Evolutionary conservation across 2,329 filamentous ascomycete species (phyloP), one percentile per base, ranked within the genome.

Genomic region (Monilinia fructigena): DNA sequence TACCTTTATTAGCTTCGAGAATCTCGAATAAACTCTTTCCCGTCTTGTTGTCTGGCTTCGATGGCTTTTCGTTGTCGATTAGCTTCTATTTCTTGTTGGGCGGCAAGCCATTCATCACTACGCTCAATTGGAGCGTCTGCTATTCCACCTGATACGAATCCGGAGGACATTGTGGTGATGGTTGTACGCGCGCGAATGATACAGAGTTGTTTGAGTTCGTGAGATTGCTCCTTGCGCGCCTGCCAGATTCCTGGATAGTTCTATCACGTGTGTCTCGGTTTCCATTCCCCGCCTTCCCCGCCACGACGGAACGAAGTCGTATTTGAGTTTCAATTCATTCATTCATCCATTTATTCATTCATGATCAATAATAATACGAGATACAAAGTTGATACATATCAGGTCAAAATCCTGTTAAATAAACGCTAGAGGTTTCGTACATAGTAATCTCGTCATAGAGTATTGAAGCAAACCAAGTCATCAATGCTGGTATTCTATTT

Each of bases 1-100:
- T 76, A 89, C 88, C 89, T 85, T 93, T 94, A 78, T 95, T 95
- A 54, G 89, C 91, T 78, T 94, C 89, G 62, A 95, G 78, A 2
- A 90, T 83, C 54, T 93, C 91, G 75, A 84, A 95, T 38, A 95
- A 81, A 62, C 83, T 88, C 77, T 84, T 84, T 87, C 45, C 79
- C 80, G 23, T 80, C 78, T 47, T 69, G 68, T 55, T 77, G 78
- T 26, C 78, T 76, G 2, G 79, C 80, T 47, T 77, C 77, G 82
- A 72, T 72, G 31, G 70, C 72, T 64, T 76, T 75, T 31, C 68
- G 69, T n/a, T 67, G 64, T 42, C 68, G 67, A 23, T 75, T 74
- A 45, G 74, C 74, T 59, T 76, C 74, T 18, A 76, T 83, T 79
- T 71, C 80, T 68, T 72, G 70, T 54, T 76, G 75, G 6, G 75